Conservation (phyloP, 805 yeast species). For the Kluyveromyces aestuarii region DNA sequence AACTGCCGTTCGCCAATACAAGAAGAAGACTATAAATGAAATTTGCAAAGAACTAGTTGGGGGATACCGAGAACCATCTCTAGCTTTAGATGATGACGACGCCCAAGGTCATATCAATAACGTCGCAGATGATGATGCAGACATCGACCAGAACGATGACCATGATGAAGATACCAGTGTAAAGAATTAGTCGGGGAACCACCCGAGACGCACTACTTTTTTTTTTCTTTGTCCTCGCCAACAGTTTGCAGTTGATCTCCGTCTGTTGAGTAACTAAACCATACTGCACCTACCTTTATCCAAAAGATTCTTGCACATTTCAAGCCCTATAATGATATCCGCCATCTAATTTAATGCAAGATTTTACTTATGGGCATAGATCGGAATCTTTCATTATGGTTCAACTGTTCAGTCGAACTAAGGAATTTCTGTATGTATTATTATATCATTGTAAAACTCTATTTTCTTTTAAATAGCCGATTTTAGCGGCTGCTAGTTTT, state of each 20-base stretch:
- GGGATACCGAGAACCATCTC: slow-evolving; percentile 12
- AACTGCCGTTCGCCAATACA: slow-evolving; percentile 39
- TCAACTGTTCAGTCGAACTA: background rate
- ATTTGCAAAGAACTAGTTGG: slow-evolving; percentile 24
- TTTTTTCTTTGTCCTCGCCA: background rate
- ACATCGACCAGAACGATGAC: slow-evolving; percentile 4
- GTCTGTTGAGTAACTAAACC: background rate
- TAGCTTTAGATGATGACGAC: slow-evolving; percentile 11
- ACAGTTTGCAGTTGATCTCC: background rate
- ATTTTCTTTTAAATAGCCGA: too few relatives aligned
- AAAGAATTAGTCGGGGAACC: background rate
- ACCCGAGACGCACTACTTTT: background rate
- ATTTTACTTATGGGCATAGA: background rate
- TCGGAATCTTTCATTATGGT: background rate
- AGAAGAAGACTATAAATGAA: slow-evolving; percentile 31
- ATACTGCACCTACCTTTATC: too few relatives aligned
- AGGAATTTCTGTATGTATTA: background rate
- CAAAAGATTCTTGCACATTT: background rate
- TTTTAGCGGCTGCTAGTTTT: background rate
- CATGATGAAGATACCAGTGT: background rate
- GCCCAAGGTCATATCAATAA: slow-evolving; percentile 2
- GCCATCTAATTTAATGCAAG: background rate
- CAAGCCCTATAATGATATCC: background rate
- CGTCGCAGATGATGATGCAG: background rate
- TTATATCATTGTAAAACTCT: background rate